Evolutionary conservation across 257 asterid genomes (phyloP), one percentile per base, ranked within the genome.

Genomic region (Solanum microdontum): DNA sequence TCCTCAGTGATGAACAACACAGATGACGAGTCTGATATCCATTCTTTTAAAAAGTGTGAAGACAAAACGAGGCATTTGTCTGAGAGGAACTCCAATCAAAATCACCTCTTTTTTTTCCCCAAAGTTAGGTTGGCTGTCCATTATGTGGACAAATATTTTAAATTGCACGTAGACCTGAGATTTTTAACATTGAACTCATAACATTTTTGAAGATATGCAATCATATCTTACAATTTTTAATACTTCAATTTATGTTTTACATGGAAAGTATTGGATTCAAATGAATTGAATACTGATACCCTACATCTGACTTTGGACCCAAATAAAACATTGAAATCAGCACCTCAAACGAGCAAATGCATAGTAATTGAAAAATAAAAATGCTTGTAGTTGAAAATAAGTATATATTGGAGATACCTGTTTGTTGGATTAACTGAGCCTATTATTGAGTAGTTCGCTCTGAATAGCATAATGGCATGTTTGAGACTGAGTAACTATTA

Each of bases 21-120:
- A 82, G 97, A 94, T 94, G 96, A 93, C 97, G 98, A 95, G 95
- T 95, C 98, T 90, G 98, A 95, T 92, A 92, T 93, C 94, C 95
- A 94, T 94, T 95, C 95, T 91, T 87, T 70, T 62, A 32, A 58
- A 76, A 79, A 90, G 79, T 86, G 83, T 88, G 94, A 96, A 91
- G 88, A 96, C 92, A 92, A 83, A 87, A 77, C 94, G 97, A 96
- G 98, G 98, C 98, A 93, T 96, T 96, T 94, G 96, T 92, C 96
- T 93, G 97, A 95, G 95, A 93, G 96, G 83, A 92, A 88, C 90
- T 28, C 15, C 84, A 14, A n/a, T 69, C 5, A 0, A 58, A 58
- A 58, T 21, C 34, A 28, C 36, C 17, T 10, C 14, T 7, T 21
- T 19, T 19, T 3, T 11, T 14, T 8, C 0, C 1, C 64, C 64